Conservation (phyloP, 2,329 filamentous ascomycete species). For the Fusarium mangiferae region DNA sequence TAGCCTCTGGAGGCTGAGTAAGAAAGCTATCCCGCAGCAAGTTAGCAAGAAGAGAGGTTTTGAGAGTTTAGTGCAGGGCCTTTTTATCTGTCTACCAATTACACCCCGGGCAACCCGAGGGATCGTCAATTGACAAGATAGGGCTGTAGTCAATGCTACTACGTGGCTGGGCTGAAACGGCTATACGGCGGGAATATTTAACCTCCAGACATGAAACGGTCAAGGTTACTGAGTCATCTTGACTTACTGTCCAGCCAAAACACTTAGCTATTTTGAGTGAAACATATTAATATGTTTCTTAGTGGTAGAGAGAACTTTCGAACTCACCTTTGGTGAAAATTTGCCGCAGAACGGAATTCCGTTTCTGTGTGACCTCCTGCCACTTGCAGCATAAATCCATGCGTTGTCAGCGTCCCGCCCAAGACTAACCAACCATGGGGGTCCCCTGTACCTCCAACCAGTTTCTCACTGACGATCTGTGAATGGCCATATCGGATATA, state of each 20-base stretch:
- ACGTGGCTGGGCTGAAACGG: neutral
- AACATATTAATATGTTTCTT: too few species aligned
- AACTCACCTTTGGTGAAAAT: fast-evolving
- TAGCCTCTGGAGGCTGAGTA: neutral
- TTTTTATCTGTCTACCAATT: neutral
- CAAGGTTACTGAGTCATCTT: too few species aligned
- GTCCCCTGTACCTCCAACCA: neutral
- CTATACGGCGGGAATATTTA: neutral
- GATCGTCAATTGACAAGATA: neutral
- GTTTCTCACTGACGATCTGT: neutral
- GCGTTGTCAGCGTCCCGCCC: neutral
- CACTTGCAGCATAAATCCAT: neutral
- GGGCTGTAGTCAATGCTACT: neutral
- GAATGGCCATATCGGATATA: neutral
- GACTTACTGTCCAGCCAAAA: too few species aligned
- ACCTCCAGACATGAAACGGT: neutral
- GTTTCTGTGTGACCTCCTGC: neutral
- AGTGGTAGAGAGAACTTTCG: fast-evolving
- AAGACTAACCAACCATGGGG: neutral
- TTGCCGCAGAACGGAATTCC: neutral
- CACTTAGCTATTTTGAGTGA: fast-evolving
- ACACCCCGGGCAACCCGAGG: neutral
- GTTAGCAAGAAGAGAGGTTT: neutral
- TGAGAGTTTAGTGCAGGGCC: neutral
- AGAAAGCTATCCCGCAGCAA: neutral